Conservation (phyloP, 164 flowering plant species). For the Protea cynaroides region DNA sequence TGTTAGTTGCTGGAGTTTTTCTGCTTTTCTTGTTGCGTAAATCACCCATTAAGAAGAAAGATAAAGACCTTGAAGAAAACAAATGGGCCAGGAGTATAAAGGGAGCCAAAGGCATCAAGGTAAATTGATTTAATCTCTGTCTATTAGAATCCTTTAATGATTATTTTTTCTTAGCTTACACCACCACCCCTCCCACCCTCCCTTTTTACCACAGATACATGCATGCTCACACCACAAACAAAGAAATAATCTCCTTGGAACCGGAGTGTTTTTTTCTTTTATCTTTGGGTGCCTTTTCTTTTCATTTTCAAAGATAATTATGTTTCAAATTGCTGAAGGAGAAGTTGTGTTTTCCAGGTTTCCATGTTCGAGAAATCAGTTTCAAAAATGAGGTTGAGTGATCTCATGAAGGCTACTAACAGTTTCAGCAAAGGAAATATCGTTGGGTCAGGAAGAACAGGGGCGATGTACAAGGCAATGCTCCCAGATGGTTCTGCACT, state of each 20-base stretch:
- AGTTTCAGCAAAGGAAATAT: constrained; percentile 18
- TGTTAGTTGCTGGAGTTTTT: constrained; percentile 9
- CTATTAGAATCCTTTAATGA: too few relatives aligned
- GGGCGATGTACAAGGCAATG: constrained; percentile 20
- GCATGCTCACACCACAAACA: too few relatives aligned
- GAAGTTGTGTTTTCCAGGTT: not conserved
- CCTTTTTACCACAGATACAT: too few relatives aligned
- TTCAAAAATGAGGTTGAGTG: constrained; percentile 16
- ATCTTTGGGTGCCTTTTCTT: not conserved
- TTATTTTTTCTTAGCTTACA: too few relatives aligned
- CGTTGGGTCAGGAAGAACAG: constrained; percentile 19
- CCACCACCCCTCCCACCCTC: too few relatives aligned
- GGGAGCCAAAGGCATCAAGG: constrained; percentile 68
- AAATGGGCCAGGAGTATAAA: constrained; percentile 74
- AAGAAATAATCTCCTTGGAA: too few relatives aligned
- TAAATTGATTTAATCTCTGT: constrained; percentile 11
- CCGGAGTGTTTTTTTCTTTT: not conserved
- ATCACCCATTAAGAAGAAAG: constrained; percentile 38
- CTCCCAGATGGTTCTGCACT: constrained; percentile 20
- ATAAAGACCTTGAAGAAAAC: constrained; percentile 74
- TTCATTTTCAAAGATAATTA: not conserved
- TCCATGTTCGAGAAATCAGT: not conserved
- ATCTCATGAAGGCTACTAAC: constrained; percentile 22
- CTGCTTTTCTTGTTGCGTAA: constrained; percentile 14
- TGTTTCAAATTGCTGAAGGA: not conserved